Evolutionary conservation across 441 rosid genomes (phyloP).

Genomic region (Syzygium syzygioides): DNA sequence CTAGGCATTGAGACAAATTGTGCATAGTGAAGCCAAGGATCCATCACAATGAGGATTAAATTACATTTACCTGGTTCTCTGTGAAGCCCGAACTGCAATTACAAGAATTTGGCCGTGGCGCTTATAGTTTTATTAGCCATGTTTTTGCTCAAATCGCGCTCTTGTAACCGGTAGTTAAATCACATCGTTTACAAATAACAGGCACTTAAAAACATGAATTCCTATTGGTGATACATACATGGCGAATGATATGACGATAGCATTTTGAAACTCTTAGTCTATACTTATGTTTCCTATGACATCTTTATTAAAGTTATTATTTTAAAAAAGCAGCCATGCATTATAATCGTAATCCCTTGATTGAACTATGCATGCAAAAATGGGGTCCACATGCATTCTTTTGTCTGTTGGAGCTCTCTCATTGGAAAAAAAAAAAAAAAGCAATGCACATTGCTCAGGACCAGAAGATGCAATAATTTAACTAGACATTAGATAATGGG

Average conservation of each 20-base stretch:
- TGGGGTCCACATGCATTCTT: not conserved
- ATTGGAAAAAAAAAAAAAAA: fast-evolving
- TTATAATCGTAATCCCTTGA: not conserved
- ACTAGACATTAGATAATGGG: not conserved
- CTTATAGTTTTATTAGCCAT: not conserved
- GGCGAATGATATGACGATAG: no score
- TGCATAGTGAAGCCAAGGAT: not conserved
- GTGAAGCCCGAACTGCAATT: fast-evolving
- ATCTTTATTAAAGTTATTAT: not conserved
- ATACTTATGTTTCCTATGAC: not conserved
- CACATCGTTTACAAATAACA: fast-evolving
- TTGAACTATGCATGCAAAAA: not conserved
- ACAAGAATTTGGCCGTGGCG: not conserved
- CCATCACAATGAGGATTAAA: not conserved
- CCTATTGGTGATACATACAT: no score
- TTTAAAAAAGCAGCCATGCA: not conserved
- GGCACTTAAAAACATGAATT: not conserved
- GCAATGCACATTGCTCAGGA: not conserved
- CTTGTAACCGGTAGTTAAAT: not conserved
- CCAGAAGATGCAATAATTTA: not conserved
- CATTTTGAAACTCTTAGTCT: no score
- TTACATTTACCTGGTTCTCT: not conserved
- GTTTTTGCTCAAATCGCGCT: not conserved
- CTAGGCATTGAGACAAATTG: fast-evolving
- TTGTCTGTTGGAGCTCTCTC: not conserved